phyloP scores from a whole-genome alignment of 2,329 filamentous ascomycete species.

The Akanthomyces lecanii region DNA sequence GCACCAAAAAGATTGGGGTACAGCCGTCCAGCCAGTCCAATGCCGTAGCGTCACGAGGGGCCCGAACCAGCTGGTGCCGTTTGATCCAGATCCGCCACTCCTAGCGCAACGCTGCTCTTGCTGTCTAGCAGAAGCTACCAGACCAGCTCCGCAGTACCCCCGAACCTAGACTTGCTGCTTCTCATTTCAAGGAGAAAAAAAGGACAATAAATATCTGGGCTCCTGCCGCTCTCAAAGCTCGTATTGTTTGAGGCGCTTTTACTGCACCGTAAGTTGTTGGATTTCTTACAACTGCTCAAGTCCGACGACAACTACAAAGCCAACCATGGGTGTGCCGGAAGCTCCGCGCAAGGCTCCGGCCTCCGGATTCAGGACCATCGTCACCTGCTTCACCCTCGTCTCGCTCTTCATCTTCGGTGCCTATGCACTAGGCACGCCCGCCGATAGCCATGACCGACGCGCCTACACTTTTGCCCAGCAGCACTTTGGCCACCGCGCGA shows the following conservation, averaged over 20 bases:
- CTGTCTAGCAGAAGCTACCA: slow-evolving; percentile 1
- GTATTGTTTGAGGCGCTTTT: not conserved
- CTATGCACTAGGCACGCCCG: slow-evolving; percentile 9
- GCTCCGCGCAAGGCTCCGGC: slow-evolving; percentile 7
- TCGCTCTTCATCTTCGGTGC: slow-evolving; percentile 17
- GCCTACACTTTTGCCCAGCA: slow-evolving; percentile 10
- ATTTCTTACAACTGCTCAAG: not conserved
- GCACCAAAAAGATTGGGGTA: not conserved
- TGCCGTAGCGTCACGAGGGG: slow-evolving; percentile 13
- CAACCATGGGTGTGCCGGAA: slow-evolving; percentile 9
- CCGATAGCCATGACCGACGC: slow-evolving; percentile 9
- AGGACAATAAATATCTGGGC: not conserved
- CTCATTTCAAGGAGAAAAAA: not conserved
- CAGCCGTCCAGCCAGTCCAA: slow-evolving; percentile 2
- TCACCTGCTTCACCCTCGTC: slow-evolving; percentile 14
- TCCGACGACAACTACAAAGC: not conserved
- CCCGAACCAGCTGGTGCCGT: slow-evolving; percentile 4
- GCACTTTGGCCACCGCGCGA: slow-evolving; percentile 7
- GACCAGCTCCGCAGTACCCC: slow-evolving; percentile 13
- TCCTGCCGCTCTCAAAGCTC: not conserved
- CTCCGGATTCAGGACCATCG: slow-evolving; percentile 6
- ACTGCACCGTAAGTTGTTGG: not conserved
- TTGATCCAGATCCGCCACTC: slow-evolving; percentile 16
- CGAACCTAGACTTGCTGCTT: slow-evolving; percentile 1
- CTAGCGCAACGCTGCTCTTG: not conserved